These are phyloP conservation scores for Colletotrichum lupini DNA, from an alignment of 2,329 filamentous ascomycete species.

Conservation along the genomic window DNA sequence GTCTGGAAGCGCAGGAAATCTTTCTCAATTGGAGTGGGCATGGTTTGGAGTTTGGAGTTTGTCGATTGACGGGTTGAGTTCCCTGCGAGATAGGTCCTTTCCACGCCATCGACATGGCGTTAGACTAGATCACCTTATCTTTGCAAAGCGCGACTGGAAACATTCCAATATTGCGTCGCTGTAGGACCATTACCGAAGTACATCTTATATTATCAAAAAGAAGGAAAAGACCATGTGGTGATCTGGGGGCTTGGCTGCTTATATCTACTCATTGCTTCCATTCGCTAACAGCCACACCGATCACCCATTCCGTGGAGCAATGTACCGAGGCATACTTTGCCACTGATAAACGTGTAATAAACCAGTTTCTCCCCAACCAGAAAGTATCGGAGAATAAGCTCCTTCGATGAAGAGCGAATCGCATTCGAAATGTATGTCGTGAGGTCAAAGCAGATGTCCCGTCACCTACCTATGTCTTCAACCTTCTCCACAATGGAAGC, in stretches of 20 bases:
- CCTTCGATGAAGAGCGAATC: background rate
- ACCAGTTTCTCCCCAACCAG: background rate
- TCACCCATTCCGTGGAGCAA: background rate
- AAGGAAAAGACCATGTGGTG: background rate
- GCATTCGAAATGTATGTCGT: background rate
- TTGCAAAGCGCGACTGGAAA: background rate
- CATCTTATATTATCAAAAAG: no score
- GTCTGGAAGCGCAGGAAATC: background rate
- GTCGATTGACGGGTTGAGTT: background rate
- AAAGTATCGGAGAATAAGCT: background rate
- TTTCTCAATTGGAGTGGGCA: background rate
- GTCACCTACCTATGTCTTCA: background rate
- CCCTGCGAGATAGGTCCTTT: background rate
- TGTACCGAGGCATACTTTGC: background rate
- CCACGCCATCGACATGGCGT: background rate
- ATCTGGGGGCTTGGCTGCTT: background rate
- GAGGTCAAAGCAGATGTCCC: background rate
- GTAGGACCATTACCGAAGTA: no score
- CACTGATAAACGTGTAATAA: background rate
- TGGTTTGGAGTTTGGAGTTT: background rate
- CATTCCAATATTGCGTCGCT: background rate
- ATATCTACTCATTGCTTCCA: background rate
- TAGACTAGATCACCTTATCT: background rate
- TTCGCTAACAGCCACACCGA: background rate
- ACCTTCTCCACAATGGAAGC: background rate